Evolutionary conservation across 2,329 filamentous ascomycete species (phyloP).

Genomic region (Nannizziopsis arthrosporioides): DNA sequence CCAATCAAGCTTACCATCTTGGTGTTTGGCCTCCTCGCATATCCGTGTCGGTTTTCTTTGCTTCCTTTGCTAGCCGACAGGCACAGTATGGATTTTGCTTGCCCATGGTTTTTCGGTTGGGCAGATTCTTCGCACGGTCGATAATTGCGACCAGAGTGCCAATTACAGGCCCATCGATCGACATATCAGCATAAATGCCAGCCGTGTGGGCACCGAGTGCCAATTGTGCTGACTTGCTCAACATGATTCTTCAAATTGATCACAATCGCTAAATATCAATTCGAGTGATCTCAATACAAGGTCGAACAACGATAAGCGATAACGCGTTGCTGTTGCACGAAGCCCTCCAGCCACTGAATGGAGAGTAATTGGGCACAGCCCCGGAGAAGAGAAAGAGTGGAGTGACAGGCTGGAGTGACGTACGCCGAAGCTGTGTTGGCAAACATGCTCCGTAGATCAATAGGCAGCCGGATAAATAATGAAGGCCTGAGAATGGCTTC

Average conservation of each 20-base stretch:
- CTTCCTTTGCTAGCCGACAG: constrained; percentile 84
- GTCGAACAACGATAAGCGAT: not conserved
- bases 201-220: constrained; percentile 52
- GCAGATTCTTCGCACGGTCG: constrained; percentile 91
- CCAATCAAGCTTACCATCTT: constrained; percentile 57
- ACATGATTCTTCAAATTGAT: constrained; percentile 4
- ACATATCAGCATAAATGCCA: constrained; percentile 90
- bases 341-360: not conserved
- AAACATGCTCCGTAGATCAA: constrained; percentile 3
- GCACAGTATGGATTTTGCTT: constrained; percentile 98
- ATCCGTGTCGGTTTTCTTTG: constrained; percentile 92
- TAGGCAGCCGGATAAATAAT: not conserved
- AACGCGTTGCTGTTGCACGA: not conserved
- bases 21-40: constrained; percentile 90
- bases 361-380: constrained; percentile 2
- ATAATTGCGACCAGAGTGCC: constrained; percentile 86
- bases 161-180: constrained; percentile 81
- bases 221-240: constrained; percentile 11
- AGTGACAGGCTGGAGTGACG: constrained; percentile 3
- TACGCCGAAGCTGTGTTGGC: constrained; percentile 4
- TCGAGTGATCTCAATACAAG: not conserved
- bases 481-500: not conserved
- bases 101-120: constrained; percentile 92
- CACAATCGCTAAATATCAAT: not conserved
- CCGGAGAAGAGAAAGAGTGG: constrained; percentile 1